Percentiles rank a stretch among this genome's conserved stretches.
Conservation (phyloP, 257 asterid genomes). For the Gynochthodes officinalis region DNA sequence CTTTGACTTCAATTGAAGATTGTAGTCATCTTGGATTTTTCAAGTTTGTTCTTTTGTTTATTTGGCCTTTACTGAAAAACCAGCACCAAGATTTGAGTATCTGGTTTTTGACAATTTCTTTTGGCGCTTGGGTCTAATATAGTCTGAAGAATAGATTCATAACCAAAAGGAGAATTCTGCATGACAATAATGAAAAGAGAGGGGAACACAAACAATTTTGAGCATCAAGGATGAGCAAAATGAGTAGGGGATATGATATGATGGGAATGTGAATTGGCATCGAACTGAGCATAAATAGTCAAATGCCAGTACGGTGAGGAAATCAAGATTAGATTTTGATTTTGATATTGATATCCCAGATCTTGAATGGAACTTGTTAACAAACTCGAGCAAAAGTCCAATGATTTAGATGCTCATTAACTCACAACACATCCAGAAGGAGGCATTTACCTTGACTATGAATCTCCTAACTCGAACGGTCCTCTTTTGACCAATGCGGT, state of each 20-base stretch:
- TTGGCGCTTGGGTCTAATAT: neutral
- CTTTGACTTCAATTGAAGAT: neutral
- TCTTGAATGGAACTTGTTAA: neutral
- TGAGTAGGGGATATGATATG: neutral
- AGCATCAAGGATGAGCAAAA: neutral
- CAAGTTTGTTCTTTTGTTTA: neutral
- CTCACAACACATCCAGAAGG: neutral
- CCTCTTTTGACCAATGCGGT: conserved; percentile 78
- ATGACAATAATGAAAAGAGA: too few species aligned
- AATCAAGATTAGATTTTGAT: neutral
- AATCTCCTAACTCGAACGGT: conserved; percentile 78
- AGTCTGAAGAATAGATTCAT: neutral
- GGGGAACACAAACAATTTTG: neutral
- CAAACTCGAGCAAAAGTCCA: neutral
- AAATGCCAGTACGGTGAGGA: conserved; percentile 2
- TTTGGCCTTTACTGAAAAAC: neutral
- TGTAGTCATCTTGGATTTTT: neutral
- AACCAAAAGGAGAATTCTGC: neutral
- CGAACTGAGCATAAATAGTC: neutral
- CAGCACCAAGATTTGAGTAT: conserved; percentile 1
- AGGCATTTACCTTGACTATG: conserved; percentile 61
- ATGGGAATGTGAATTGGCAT: neutral
- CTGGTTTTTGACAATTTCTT: conserved; percentile 16
- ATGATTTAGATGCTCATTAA: conserved; percentile 8
- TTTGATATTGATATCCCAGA: too few species aligned